A percentile compares a stretch with the other conserved stretches of the same genome.
Evolutionary conservation across 768 basidiomycete genomes (phyloP).

Genomic region (Peribolospora baueri): DNA sequence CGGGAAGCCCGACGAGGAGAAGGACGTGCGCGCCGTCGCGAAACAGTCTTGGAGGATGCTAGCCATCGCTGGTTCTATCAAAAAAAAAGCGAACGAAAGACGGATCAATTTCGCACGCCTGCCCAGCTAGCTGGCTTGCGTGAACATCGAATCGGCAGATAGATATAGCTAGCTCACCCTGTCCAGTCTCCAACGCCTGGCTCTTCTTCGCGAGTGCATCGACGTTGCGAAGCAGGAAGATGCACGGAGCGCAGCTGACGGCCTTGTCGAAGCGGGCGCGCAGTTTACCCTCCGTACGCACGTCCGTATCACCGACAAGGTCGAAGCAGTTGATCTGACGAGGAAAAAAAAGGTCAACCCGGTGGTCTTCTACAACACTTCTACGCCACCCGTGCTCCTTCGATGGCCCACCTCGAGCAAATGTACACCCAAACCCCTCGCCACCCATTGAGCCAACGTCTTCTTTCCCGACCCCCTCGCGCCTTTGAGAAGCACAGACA

Average conservation of each 20-base stretch:
- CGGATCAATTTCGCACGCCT: conserved; percentile 1
- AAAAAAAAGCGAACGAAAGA: not conserved
- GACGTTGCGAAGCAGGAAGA: conserved; percentile 52
- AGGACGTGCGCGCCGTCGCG: conserved; percentile 30
- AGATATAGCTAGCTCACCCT: conserved; percentile 27
- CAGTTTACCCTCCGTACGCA: conserved; percentile 47
- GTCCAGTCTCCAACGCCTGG: conserved; percentile 37
- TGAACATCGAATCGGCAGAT: not conserved
- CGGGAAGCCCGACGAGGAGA: conserved; percentile 41
- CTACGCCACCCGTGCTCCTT: not conserved
- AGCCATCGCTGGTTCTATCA: conserved; percentile 33
- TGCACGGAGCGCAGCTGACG: conserved; percentile 50
- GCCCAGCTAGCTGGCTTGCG: not conserved
- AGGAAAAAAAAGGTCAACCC: not conserved
- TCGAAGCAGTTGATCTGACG: conserved; percentile 64
- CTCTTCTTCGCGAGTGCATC: conserved; percentile 54
- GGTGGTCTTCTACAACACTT: not conserved
- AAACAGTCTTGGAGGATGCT: conserved; percentile 41
- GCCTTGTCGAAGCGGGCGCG: conserved; percentile 55
- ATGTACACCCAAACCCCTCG: conserved; percentile 41
- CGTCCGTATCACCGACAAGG: conserved; percentile 48
- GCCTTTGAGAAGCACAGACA: conserved; percentile 56
- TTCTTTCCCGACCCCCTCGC: conserved; percentile 60
- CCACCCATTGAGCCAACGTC: conserved; percentile 27
- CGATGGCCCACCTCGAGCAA: conserved; percentile 37